These are phyloP conservation scores for Taphrina wiesneri DNA, from an alignment of 1,139 yeast genomes.

Conservation along the genomic window DNA sequence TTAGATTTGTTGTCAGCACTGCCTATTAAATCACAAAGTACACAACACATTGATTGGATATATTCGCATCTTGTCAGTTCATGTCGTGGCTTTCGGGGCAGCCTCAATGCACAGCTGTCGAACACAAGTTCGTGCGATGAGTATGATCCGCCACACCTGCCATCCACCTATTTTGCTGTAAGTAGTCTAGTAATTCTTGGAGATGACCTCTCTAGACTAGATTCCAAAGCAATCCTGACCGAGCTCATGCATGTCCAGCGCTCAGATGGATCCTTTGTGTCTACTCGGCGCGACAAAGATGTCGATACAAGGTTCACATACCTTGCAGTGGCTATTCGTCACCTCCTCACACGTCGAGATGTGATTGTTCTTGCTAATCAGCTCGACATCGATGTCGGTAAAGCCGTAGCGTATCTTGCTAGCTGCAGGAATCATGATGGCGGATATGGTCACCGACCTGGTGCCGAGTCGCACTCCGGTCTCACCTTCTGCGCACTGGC, in stretches of 20 bases:
- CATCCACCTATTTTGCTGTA: slow-evolving; percentile 70
- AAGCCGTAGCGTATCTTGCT: slow-evolving; percentile 51
- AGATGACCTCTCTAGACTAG: slow-evolving; percentile 41
- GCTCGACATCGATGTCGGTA: slow-evolving; percentile 52
- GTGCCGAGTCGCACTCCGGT: slow-evolving; percentile 82
- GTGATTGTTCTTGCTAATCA: not conserved
- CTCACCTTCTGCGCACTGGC: slow-evolving; percentile 83
- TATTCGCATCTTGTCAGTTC: slow-evolving; percentile 53
- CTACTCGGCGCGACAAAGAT: slow-evolving; percentile 57
- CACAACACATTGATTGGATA: slow-evolving; percentile 52
- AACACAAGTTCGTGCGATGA: slow-evolving; percentile 40
- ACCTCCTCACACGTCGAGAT: slow-evolving; percentile 49
- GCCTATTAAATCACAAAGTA: slow-evolving; percentile 40
- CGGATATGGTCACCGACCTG: slow-evolving; percentile 57
- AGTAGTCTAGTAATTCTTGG: slow-evolving; percentile 43
- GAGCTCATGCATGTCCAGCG: slow-evolving; percentile 51
- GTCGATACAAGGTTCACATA: slow-evolving; percentile 73
- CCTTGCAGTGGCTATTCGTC: slow-evolving; percentile 67
- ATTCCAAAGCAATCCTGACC: slow-evolving; percentile 46
- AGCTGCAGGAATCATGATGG: slow-evolving; percentile 60
- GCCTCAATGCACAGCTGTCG: slow-evolving; percentile 35
- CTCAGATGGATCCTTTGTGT: slow-evolving; percentile 27
- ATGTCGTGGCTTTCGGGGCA: slow-evolving; percentile 57
- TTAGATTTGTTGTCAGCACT: slow-evolving; percentile 55
- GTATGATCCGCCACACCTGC: slow-evolving; percentile 61